phyloP scores from a whole-genome alignment of 139 green algal species.

The Closterium sp. region DNA sequence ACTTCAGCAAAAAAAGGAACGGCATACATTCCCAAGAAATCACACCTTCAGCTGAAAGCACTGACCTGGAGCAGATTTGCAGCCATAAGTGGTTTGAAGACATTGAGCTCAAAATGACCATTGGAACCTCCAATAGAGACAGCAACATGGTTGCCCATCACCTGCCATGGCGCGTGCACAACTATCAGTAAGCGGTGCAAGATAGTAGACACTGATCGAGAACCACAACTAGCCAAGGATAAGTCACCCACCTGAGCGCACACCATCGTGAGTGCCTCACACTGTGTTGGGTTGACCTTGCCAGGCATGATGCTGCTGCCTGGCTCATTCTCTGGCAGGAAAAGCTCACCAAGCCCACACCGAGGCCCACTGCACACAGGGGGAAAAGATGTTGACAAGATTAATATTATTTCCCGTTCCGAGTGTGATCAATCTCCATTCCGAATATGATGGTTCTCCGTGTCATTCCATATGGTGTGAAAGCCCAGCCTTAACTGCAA shows the following conservation, averaged over 20 bases:
- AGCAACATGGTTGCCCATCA: conserved; percentile 90
- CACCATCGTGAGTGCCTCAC: conserved; percentile 94
- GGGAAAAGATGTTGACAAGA: not conserved
- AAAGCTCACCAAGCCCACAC: conserved; percentile 91
- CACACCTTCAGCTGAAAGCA: not conserved
- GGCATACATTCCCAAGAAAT: no score
- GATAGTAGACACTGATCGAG: no score
- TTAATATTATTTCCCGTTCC: no score
- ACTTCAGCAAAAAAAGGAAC: no score
- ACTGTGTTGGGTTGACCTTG: conserved; percentile 98
- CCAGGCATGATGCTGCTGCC: conserved; percentile 93
- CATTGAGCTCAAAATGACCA: conserved; percentile 93
- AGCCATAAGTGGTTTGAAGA: conserved; percentile 10
- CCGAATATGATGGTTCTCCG: no score
- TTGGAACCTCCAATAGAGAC: conserved; percentile 72
- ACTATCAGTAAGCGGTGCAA: not conserved
- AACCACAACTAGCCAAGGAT: not conserved
- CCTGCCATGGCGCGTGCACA: not conserved
- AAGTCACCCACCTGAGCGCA: conserved; percentile 69
- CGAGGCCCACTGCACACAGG: conserved; percentile 63
- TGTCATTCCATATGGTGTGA: not conserved
- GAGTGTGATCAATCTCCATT: no score
- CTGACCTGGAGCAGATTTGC: not conserved
- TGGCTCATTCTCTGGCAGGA: conserved; percentile 94
- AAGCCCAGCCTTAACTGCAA: not conserved